These are phyloP conservation scores for Marasmius sp. DNA, from an alignment of 1,284 basidiomycete species.

Conservation along the genomic window DNA sequence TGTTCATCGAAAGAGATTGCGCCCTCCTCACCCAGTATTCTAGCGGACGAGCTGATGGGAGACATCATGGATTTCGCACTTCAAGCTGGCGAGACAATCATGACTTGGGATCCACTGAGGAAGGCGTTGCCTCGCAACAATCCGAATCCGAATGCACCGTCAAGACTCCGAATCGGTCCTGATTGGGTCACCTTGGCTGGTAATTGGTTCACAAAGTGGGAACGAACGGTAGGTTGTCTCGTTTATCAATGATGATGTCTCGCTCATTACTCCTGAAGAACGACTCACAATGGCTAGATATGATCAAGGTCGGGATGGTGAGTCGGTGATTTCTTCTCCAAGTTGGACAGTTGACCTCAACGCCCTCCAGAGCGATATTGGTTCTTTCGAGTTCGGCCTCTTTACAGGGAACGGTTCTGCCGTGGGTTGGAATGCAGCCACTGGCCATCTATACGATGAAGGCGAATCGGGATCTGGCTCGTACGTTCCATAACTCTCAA, in stretches of 20 bases:
- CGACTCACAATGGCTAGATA: conserved; percentile 36
- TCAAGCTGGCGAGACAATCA: conserved; percentile 39
- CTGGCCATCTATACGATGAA: conserved; percentile 38
- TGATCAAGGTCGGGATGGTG: conserved; percentile 41
- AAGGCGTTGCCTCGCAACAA: conserved; percentile 33
- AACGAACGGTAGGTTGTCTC: conserved; percentile 31
- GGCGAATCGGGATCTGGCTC: conserved; percentile 34
- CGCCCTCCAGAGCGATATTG: conserved; percentile 33
- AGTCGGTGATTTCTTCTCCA: conserved; percentile 4
- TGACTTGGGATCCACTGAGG: conserved; percentile 42
- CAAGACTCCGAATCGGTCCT: conserved; percentile 39
- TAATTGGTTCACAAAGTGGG: conserved; percentile 47
- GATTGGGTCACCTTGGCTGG: conserved; percentile 43
- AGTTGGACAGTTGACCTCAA: neutral
- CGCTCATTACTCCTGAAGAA: conserved; percentile 22
- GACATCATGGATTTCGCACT: conserved; percentile 41
- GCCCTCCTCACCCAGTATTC: neutral
- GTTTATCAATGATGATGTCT: neutral
- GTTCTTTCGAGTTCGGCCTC: conserved; percentile 35
- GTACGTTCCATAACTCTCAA: conserved; percentile 22
- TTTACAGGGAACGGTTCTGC: conserved; percentile 39
- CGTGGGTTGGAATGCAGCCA: conserved; percentile 43
- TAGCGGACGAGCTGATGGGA: conserved; percentile 41
- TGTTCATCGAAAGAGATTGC: neutral
- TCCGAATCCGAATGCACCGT: conserved; percentile 35